Evolutionary conservation across 441 rosid species (phyloP).

Genomic region (Codiaeum variegatum): DNA sequence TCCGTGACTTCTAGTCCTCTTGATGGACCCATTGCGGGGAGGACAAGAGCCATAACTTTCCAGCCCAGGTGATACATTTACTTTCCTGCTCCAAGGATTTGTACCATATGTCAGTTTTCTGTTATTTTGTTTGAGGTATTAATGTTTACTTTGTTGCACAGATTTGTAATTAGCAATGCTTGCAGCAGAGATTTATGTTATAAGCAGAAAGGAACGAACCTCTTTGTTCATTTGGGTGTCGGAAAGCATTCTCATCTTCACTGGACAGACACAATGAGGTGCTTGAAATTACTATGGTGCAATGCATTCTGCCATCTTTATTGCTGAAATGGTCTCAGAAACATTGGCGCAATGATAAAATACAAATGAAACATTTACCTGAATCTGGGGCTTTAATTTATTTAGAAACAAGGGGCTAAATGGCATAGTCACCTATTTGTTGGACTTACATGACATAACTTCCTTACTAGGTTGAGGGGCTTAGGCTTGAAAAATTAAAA

Average conservation of each 20-base stretch:
- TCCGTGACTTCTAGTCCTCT: constrained; percentile 71
- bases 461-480: constrained; percentile 3
- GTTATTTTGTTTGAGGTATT: constrained; percentile 9
- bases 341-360: background rate
- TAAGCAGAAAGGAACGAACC: constrained; percentile 88
- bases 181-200: constrained; percentile 77
- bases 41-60: constrained; percentile 77
- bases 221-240: constrained; percentile 55
- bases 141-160: constrained; percentile 35
- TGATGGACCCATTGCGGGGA: constrained; percentile 69
- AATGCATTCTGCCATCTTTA: background rate
- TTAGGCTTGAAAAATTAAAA: background rate
- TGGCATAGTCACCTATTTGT: background rate
- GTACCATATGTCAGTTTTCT: background rate
- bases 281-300: constrained; percentile 4
- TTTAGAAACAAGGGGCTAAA: background rate
- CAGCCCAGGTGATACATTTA: constrained; percentile 69
- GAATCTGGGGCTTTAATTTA: background rate
- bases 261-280: constrained; percentile 82
- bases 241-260: constrained; percentile 89
- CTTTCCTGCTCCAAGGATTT: constrained; percentile 7
- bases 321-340: background rate
- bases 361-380: background rate
- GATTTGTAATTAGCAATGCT: constrained; percentile 87
- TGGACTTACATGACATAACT: background rate